phyloP scores from a whole-genome alignment of 108 stramenopile genomes.

The Skeletonema tropicum region DNA sequence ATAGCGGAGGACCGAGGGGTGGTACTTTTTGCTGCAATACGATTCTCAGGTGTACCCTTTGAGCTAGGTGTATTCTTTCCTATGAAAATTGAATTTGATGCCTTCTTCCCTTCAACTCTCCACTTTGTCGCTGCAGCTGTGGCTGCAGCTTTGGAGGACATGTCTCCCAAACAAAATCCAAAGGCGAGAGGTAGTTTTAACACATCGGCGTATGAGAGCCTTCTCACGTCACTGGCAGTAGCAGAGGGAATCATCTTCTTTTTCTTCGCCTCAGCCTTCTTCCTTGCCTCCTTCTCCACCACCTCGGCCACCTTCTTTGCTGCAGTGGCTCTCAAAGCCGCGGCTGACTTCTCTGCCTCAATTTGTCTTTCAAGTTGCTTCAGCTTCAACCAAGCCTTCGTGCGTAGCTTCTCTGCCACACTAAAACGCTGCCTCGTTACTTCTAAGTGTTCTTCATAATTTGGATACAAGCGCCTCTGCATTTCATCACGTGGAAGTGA shows the following conservation, averaged over 20 bases:
- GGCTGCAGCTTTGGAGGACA: background rate
- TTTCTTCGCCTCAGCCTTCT: background rate
- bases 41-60: background rate
- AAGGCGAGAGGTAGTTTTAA: slow-evolving; percentile 27
- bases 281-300: background rate
- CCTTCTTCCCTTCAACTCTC: background rate
- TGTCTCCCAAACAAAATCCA: slow-evolving; percentile 14
- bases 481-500: background rate
- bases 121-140: slow-evolving; percentile 4
- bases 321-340: no score
- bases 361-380: no score
- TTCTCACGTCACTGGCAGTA: background rate
- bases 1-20: slow-evolving; percentile 11
- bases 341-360: no score
- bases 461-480: no score
- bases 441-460: background rate
- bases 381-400: no score
- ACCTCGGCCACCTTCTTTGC: background rate
- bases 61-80: background rate
- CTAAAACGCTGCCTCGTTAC: background rate
- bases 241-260: background rate
- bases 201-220: background rate
- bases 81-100: slow-evolving; percentile 1
- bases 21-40: slow-evolving; percentile 1
- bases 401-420: no score